These are phyloP conservation scores for Pholiota molesta DNA, from an alignment of 768 basidiomycete species.

Conservation along the genomic window DNA sequence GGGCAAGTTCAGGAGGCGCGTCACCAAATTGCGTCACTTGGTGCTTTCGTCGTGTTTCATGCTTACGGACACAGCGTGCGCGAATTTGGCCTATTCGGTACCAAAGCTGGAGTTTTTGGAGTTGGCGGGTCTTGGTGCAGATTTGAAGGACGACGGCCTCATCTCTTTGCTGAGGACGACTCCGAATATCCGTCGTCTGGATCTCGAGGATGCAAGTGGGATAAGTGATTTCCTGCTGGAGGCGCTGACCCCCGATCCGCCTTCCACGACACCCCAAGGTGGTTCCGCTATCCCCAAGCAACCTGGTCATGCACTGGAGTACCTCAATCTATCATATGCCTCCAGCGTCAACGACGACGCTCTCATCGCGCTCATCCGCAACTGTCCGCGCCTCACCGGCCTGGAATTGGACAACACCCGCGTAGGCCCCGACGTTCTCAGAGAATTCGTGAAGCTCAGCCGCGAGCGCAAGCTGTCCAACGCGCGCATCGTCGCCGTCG, in stretches of 20 bases:
- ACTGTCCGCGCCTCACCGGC: slow-evolving; percentile 61
- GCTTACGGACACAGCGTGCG: slow-evolving; percentile 76
- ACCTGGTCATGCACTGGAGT: slow-evolving; percentile 71
- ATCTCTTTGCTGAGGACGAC: slow-evolving; percentile 69
- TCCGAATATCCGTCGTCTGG: slow-evolving; percentile 72
- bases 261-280: neutral
- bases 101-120: slow-evolving; percentile 80
- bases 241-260: slow-evolving; percentile 54
- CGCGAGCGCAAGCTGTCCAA: slow-evolving; percentile 49
- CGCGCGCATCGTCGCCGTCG: slow-evolving; percentile 68
- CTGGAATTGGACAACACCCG: slow-evolving; percentile 84
- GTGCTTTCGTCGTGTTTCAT: slow-evolving; percentile 69
- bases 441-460: slow-evolving; percentile 65
- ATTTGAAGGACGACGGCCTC: slow-evolving; percentile 75
- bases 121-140: slow-evolving; percentile 71
- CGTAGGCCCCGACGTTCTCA: slow-evolving; percentile 61
- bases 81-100: slow-evolving; percentile 68
- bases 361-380: slow-evolving; percentile 62
- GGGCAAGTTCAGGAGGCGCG: slow-evolving; percentile 51
- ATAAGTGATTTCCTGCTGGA: slow-evolving; percentile 75
- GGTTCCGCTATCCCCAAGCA: slow-evolving; percentile 24
- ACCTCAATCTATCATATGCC: slow-evolving; percentile 72
- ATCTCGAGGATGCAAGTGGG: slow-evolving; percentile 82
- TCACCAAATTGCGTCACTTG: slow-evolving; percentile 75
- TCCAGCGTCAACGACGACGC: slow-evolving; percentile 64